Evolutionary conservation across 2,329 filamentous ascomycete genomes (phyloP).

Genomic region (Beauveria bassiana): DNA sequence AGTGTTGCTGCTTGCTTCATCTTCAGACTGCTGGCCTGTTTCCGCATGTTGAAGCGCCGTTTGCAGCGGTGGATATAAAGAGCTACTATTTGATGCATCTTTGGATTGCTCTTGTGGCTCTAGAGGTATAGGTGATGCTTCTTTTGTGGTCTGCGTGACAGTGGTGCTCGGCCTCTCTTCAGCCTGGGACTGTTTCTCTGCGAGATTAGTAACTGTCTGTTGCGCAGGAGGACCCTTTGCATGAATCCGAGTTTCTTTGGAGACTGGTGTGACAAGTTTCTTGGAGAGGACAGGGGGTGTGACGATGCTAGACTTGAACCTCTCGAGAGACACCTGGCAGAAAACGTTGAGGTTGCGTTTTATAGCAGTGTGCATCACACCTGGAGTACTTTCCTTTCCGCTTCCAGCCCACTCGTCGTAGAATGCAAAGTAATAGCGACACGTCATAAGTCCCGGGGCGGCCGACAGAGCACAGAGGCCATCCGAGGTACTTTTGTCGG

Average conservation of each 20-base stretch:
- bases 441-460: not conserved
- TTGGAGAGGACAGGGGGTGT: no score
- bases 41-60: not conserved
- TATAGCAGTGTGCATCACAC: accelerated
- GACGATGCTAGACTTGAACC: no score
- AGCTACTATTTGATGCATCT: not conserved
- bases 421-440: not conserved
- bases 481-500: not conserved
- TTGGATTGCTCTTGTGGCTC: not conserved
- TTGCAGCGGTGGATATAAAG: not conserved
- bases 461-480: not conserved
- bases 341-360: not conserved
- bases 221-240: no score
- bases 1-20: not conserved
- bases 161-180: not conserved
- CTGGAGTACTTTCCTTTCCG: not conserved
- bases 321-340: not conserved
- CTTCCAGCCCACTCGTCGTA: not conserved
- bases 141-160: not conserved
- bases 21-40: not conserved
- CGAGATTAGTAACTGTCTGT: not conserved
- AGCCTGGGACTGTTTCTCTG: not conserved
- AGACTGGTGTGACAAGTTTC: no score
- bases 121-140: not conserved
- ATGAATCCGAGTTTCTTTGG: no score